phyloP scores from a whole-genome alignment of 768 basidiomycete genomes.

The Leucogyrophana mollusca region DNA sequence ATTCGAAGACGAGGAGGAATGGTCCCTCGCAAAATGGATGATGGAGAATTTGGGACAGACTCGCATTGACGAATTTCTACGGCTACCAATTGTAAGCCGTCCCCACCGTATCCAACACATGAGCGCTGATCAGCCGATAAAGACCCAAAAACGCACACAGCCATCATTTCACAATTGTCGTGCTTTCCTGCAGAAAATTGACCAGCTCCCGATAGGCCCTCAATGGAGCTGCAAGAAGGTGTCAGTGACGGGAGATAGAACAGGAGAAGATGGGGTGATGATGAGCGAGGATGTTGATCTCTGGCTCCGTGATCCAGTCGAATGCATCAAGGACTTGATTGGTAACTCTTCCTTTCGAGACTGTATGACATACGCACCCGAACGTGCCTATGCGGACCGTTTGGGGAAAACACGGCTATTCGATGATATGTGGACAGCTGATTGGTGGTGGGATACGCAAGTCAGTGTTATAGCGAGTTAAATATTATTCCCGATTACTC shows the following conservation, averaged over 20 bases:
- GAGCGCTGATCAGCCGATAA: too few species aligned
- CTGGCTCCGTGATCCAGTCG: constrained; percentile 29
- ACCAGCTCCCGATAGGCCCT: constrained; percentile 18
- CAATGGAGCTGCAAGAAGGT: constrained; percentile 21
- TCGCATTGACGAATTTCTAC: constrained; percentile 31
- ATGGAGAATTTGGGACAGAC: constrained; percentile 24
- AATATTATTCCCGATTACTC: too few species aligned
- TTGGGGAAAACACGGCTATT: constrained; percentile 1
- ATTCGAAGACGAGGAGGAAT: constrained; percentile 31
- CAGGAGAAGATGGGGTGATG: constrained; percentile 7
- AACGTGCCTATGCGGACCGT: constrained; percentile 4
- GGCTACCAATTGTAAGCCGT: constrained; percentile 25
- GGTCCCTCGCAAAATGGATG: constrained; percentile 34
- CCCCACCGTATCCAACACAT: too few species aligned
- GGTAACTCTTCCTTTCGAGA: constrained; percentile 21
- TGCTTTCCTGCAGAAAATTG: constrained; percentile 17
- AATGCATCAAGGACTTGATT: constrained; percentile 28
- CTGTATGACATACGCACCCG: constrained; percentile 4
- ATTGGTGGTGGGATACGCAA: constrained; percentile 24
- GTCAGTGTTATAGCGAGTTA: constrained; percentile 3
- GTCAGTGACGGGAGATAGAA: constrained; percentile 15
- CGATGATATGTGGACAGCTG: constrained; percentile 22
- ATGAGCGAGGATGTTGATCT: constrained; percentile 18
- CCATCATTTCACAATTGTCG: constrained; percentile 26
- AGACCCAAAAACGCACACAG: constrained; percentile 3